Evolutionary conservation across 2,329 filamentous ascomycete genomes (phyloP).

Genomic region (Fusarium abutilonis): DNA sequence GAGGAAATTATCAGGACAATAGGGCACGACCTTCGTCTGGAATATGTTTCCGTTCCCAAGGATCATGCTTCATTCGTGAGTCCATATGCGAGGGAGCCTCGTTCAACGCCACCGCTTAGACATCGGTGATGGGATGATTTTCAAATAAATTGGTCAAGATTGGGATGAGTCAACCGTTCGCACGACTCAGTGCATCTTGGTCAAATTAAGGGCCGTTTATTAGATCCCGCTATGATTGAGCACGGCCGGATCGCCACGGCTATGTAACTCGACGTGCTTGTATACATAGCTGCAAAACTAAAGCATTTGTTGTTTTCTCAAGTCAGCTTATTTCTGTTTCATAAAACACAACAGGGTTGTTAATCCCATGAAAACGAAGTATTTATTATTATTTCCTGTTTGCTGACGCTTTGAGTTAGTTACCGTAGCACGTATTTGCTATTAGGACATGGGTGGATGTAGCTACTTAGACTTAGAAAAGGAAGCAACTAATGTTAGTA

Average conservation of each 20-base stretch:
- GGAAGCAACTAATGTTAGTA: neutral
- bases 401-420: slow-evolving; percentile 1
- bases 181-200: slow-evolving; percentile 6
- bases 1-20: slow-evolving; percentile 13
- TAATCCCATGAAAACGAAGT: slow-evolving; percentile 20
- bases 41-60: slow-evolving; percentile 22
- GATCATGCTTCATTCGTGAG: slow-evolving; percentile 6
- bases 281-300: slow-evolving; percentile 2
- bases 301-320: slow-evolving; percentile 19
- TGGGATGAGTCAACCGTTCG: slow-evolving; percentile 25
- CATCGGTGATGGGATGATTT: slow-evolving; percentile 7
- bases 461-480: neutral
- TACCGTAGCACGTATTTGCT: neutral
- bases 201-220: slow-evolving; percentile 3
- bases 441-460: slow-evolving; percentile 1
- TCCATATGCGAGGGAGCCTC: neutral
- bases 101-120: neutral
- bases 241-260: slow-evolving; percentile 19
- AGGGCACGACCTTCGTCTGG: slow-evolving; percentile 6
- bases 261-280: slow-evolving; percentile 1
- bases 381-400: neutral
- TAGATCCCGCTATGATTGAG: slow-evolving; percentile 12
- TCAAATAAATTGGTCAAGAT: slow-evolving; percentile 30
- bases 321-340: slow-evolving; percentile 34
- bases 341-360: slow-evolving; percentile 27